Conservation (phyloP, 805 yeast genomes). For the Dipodascus geniculatus region DNA sequence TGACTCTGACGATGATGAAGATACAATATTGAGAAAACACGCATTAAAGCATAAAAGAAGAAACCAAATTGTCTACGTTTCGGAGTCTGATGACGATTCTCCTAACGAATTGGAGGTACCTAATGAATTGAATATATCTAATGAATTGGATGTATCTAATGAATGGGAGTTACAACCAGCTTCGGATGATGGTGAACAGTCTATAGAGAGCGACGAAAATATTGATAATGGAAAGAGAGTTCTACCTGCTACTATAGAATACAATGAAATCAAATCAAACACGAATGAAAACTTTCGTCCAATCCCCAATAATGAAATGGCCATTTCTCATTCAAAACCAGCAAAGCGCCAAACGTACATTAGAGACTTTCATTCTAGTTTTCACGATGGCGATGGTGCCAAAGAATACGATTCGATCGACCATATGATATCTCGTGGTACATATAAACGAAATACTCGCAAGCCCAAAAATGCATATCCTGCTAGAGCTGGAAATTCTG, state of each 20-base stretch:
- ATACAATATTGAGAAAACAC: neutral
- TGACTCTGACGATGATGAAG: neutral
- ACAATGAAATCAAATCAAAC: neutral
- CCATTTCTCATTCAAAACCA: neutral
- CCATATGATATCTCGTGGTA: neutral
- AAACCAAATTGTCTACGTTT: neutral
- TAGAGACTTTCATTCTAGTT: neutral
- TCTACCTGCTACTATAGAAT: neutral
- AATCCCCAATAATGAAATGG: neutral
- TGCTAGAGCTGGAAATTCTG: too few species aligned
- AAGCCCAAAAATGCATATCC: too few species aligned
- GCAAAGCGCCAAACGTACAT: neutral
- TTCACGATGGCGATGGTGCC: neutral
- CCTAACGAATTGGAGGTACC: neutral
- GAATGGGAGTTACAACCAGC: too few species aligned
- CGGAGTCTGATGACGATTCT: neutral
- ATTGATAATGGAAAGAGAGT: neutral
- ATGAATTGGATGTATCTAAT: too few species aligned
- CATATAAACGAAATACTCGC: neutral
- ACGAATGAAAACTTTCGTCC: neutral
- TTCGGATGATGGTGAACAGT: neutral
- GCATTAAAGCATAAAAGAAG: neutral
- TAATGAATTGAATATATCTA: too few species aligned
- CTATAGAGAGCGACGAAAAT: too few species aligned
- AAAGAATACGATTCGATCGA: neutral